Evolutionary conservation across 2,329 filamentous ascomycete genomes (phyloP).

Genomic region (Trichoderma lentiforme): DNA sequence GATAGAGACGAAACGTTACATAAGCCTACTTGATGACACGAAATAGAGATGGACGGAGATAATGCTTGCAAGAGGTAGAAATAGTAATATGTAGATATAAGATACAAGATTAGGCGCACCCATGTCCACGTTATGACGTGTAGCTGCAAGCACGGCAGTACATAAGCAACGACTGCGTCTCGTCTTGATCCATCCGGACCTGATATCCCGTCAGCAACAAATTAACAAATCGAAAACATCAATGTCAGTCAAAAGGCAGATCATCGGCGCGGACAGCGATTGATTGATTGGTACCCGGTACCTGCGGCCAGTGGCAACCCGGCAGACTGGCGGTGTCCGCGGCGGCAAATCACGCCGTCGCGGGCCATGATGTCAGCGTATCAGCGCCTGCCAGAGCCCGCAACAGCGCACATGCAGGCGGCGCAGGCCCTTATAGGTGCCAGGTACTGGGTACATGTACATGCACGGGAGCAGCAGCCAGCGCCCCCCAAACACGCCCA

Average conservation of each 20-base stretch:
- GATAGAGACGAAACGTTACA: not conserved
- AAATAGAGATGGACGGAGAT: not conserved
- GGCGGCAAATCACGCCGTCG: slow-evolving; percentile 9
- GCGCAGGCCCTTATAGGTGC: not conserved
- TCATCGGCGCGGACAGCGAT: not conserved
- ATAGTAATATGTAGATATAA: not conserved
- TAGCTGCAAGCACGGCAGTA: not conserved
- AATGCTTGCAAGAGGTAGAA: not conserved
- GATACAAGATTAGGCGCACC: not conserved
- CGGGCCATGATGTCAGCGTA: slow-evolving; percentile 15
- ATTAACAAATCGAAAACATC: not conserved
- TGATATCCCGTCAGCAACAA: not conserved
- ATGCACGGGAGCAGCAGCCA: not conserved
- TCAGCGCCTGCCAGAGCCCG: not conserved
- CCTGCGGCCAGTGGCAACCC: not conserved
- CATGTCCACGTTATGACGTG: not conserved
- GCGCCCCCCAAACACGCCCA: not conserved
- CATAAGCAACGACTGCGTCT: not conserved
- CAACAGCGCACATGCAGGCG: slow-evolving; percentile 5
- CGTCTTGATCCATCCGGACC: not conserved
- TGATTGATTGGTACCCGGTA: not conserved
- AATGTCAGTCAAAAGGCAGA: not conserved
- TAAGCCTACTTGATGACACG: not conserved
- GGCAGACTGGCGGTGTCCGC: slow-evolving; percentile 16
- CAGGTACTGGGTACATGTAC: slow-evolving; percentile 1